A percentile compares a stretch with the other conserved stretches of the same genome.
Conservation (phyloP, 2,329 filamentous ascomycete genomes). For the Penicillium olsonii region DNA sequence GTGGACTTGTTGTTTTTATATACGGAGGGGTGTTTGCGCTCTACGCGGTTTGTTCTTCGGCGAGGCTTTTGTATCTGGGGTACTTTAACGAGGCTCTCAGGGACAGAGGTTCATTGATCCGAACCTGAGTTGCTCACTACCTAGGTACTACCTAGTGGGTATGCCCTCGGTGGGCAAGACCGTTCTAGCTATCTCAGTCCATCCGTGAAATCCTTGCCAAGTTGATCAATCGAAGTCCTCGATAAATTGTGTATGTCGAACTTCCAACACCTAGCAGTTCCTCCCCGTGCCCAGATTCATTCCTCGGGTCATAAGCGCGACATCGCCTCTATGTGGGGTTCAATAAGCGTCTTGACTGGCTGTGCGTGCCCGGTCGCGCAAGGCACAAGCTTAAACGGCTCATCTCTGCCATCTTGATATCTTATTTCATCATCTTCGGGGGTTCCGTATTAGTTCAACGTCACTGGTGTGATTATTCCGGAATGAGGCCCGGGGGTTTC, state of each 20-base stretch:
- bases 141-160: no score
- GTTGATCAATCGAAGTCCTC: conserved; percentile 62
- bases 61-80: conserved; percentile 46
- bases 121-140: conserved; percentile 36
- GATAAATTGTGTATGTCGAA: conserved; percentile 54
- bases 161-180: conserved; percentile 59
- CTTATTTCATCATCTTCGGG: no score
- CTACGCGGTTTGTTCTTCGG: no score
- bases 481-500: no score
- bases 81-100: conserved; percentile 38
- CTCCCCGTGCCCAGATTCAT: conserved; percentile 47
- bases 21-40: no score
- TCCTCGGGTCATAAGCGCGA: conserved; percentile 55
- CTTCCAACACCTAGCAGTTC: conserved; percentile 51
- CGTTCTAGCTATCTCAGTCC: conserved; percentile 63
- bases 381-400: conserved; percentile 36
- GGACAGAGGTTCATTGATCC: conserved; percentile 34
- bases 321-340: conserved; percentile 56
- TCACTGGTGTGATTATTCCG: no score
- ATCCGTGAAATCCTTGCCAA: conserved; percentile 57
- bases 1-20: no score
- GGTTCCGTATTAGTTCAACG: no score
- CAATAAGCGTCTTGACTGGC: conserved; percentile 58
- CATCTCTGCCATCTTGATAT: no score
- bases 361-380: conserved; percentile 53